These are phyloP conservation scores for Schwanniomyces etchellsii DNA, from an alignment of 1,139 yeast genomes.

Conservation along the genomic window DNA sequence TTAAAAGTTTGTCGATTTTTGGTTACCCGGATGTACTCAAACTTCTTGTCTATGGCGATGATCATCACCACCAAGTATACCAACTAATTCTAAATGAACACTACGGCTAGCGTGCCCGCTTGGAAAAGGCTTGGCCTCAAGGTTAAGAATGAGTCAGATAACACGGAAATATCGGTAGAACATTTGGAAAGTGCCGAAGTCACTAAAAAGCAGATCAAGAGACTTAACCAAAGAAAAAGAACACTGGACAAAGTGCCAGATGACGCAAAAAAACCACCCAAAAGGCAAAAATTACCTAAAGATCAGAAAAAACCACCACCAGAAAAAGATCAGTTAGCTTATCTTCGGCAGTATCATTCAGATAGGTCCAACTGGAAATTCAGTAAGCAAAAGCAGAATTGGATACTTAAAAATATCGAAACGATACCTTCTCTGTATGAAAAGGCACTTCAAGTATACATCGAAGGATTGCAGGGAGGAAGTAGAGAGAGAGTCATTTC, in stretches of 20 bases:
- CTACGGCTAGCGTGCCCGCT: constrained; percentile 80
- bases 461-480: constrained; percentile 72
- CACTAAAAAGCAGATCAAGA: constrained; percentile 43
- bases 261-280: constrained; percentile 53
- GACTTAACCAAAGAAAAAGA: constrained; percentile 32
- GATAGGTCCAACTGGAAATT: constrained; percentile 79
- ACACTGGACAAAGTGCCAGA: constrained; percentile 5
- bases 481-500: constrained; percentile 53
- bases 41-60: no score
- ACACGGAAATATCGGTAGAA: constrained; percentile 36
- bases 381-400: constrained; percentile 89
- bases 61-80: no score
- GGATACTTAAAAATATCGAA: constrained; percentile 72
- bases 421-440: constrained; percentile 53
- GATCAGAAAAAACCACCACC: constrained; percentile 70
- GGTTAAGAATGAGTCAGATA: constrained; percentile 38
- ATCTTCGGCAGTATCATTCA: constrained; percentile 59
- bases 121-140: constrained; percentile 84
- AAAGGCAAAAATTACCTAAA: constrained; percentile 72
- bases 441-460: constrained; percentile 48
- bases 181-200: constrained; percentile 43
- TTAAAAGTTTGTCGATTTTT: no score
- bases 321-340: constrained; percentile 74
- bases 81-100: no score
- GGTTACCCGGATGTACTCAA: no score